Evolutionary conservation across 495 filamentous ascomycete species (phyloP), one percentile per base, ranked within the genome.

Genomic region (Barbatosphaeria neglecta): DNA sequence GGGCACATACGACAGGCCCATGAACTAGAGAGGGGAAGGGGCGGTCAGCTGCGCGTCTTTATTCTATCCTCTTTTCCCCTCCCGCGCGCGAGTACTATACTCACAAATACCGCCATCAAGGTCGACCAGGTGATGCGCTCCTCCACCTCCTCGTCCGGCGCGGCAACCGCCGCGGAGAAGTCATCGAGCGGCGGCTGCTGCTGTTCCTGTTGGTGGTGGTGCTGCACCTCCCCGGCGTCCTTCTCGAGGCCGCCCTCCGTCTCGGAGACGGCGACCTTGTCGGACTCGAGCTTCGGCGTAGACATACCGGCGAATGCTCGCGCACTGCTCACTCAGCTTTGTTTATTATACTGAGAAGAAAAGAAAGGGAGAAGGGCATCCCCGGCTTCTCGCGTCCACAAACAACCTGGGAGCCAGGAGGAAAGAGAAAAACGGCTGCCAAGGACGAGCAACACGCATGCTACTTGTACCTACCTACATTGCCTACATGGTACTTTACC

Each of bases 1-100:
- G 2, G 48, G 41, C 23, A 50, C 43, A 37, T 45, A 50, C 19
- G 51, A 50, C 19, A 54, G 17, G 9, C 51, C 48, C 43, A 54
- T 44, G 27, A 54, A 54, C 51, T 54, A n/a, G n/a, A n/a, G n/a
- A n/a, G n/a, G n/a, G n/a, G n/a, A n/a, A n/a, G n/a, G 33, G 11
- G 31, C 5, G 13, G 27, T 31, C 15, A 13, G 9, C 27, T 11
- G 6, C 9, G 31, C 13, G 16, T n/a, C 13, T 2, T 35, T 35
- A 35, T 11, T 35, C 31, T 15, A 11, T 35, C 13, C 31, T 9
- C 9, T 25, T 25, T 25, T 9, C 4, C 4, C 9, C 4, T 25
- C 24, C 9, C 4, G 24, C 9, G 24, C 24, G 24, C 9, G 9
- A 25, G 24, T 4, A 9, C 9, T 4, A 25, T 25, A 35, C 31